Evolutionary conservation across 306 rosid species (phyloP).

Genomic region (Ochetophila trinervis): DNA sequence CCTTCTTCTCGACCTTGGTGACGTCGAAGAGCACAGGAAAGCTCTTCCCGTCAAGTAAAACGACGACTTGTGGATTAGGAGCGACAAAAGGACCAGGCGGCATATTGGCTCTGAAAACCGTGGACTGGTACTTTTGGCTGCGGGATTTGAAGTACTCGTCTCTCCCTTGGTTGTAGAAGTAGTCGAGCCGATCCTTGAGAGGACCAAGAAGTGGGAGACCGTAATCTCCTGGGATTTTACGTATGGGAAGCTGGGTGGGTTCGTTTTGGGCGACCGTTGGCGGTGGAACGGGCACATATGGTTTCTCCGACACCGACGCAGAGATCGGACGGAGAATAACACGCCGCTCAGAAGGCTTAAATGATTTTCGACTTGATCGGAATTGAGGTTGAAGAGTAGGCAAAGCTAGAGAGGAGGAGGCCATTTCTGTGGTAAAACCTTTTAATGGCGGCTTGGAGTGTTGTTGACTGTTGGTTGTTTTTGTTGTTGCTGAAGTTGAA

Average conservation of each 20-base stretch:
- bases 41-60: conserved; percentile 74
- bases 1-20: conserved; percentile 66
- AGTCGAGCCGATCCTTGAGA: conserved; percentile 61
- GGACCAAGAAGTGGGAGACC: conserved; percentile 76
- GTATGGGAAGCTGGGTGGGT: conserved; percentile 38
- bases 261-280: conserved; percentile 17
- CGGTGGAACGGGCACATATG: conserved; percentile 24
- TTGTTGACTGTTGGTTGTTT: too few species aligned
- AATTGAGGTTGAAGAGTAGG: conserved; percentile 39
- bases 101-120: conserved; percentile 79
- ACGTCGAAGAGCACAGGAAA: conserved; percentile 78
- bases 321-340: conserved; percentile 21
- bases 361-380: conserved; percentile 7
- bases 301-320: conserved; percentile 51
- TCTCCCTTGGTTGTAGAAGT: conserved; percentile 74
- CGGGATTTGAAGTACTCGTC: conserved; percentile 62
- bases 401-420: conserved; percentile 8
- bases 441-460: too few species aligned
- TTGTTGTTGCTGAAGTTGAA: too few species aligned
- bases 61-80: conserved; percentile 53
- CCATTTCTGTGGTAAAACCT: too few species aligned
- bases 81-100: conserved; percentile 84
- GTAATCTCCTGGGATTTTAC: conserved; percentile 66
- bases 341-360: neutral
- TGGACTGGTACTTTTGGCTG: conserved; percentile 53